phyloP scores from a whole-genome alignment of 495 filamentous ascomycete species.

The Penicillium canescens region DNA sequence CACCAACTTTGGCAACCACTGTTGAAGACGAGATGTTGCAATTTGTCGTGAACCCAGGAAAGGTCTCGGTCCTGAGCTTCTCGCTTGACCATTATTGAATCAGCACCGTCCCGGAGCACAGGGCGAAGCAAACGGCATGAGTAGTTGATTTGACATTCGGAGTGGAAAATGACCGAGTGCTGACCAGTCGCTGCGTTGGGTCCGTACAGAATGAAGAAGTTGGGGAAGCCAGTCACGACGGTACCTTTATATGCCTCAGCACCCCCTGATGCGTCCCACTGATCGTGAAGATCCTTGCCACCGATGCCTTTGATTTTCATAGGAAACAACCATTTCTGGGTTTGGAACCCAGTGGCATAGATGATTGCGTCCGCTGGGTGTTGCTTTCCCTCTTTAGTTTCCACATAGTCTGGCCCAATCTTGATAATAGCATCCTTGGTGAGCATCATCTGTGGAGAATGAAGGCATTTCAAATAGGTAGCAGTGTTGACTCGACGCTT shows the following conservation, averaged over 20 bases:
- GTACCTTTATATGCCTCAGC: slow-evolving; percentile 57
- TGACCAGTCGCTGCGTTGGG: slow-evolving; percentile 57
- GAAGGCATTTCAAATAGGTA: slow-evolving; percentile 47
- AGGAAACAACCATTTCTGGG: slow-evolving; percentile 36
- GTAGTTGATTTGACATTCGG: slow-evolving; percentile 54
- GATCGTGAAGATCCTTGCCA: slow-evolving; percentile 45
- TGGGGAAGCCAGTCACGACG: slow-evolving; percentile 59
- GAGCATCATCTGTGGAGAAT: slow-evolving; percentile 48
- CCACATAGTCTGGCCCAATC: slow-evolving; percentile 18
- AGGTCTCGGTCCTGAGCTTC: slow-evolving; percentile 41
- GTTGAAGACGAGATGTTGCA: slow-evolving; percentile 13
- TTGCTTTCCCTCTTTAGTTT: too few relatives aligned
- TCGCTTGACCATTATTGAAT: slow-evolving; percentile 32
- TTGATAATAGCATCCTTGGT: slow-evolving; percentile 44
- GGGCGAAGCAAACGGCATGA: slow-evolving; percentile 26
- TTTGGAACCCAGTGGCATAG: slow-evolving; percentile 51
- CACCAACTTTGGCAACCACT: slow-evolving; percentile 15
- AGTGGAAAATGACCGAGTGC: slow-evolving; percentile 51
- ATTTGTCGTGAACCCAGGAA: slow-evolving; percentile 10
- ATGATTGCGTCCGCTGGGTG: slow-evolving; percentile 42
- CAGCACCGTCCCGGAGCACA: slow-evolving; percentile 20
- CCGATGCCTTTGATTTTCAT: slow-evolving; percentile 41
- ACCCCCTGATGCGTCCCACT: slow-evolving; percentile 51
- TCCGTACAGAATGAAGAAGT: slow-evolving; percentile 60
- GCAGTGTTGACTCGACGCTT: slow-evolving; percentile 55